Conservation (phyloP, 441 rosid genomes). For the Erodium moschatum region DNA sequence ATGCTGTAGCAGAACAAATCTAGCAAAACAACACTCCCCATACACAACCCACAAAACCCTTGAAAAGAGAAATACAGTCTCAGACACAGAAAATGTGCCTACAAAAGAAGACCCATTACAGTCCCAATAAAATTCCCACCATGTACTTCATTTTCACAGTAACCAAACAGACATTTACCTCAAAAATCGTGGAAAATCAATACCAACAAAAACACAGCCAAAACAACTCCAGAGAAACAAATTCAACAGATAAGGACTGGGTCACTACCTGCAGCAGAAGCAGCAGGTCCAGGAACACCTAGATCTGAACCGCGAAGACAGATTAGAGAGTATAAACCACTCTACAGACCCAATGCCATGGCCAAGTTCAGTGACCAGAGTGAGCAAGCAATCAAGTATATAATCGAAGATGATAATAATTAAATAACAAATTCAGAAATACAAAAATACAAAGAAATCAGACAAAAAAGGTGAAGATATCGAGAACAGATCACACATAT, state of each 20-base stretch:
- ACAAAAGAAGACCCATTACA: not conserved
- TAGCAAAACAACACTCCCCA: not conserved
- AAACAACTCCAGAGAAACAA: not conserved
- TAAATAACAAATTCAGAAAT: not conserved
- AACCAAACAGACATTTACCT: conserved; percentile 3
- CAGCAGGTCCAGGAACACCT: not conserved
- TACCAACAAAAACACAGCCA: not conserved
- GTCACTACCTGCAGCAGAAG: not conserved
- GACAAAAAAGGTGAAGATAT: conserved; percentile 1
- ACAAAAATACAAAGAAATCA: not conserved
- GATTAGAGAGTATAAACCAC: not conserved
- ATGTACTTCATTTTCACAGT: not conserved
- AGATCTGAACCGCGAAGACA: not conserved
- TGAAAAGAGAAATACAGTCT: not conserved
- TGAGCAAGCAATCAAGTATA: not conserved
- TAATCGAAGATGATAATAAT: too few relatives aligned
- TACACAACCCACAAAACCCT: not conserved
- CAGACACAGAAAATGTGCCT: not conserved
- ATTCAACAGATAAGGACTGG: not conserved
- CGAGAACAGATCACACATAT: not conserved
- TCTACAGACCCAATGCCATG: not conserved
- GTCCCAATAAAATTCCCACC: not conserved
- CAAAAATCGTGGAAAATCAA: not conserved
- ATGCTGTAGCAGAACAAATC: not conserved
- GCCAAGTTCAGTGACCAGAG: not conserved